Percentiles rank a stretch among this genome's conserved stretches.
Conservation (phyloP, 495 filamentous ascomycete species). For the Echria macrotheca region DNA sequence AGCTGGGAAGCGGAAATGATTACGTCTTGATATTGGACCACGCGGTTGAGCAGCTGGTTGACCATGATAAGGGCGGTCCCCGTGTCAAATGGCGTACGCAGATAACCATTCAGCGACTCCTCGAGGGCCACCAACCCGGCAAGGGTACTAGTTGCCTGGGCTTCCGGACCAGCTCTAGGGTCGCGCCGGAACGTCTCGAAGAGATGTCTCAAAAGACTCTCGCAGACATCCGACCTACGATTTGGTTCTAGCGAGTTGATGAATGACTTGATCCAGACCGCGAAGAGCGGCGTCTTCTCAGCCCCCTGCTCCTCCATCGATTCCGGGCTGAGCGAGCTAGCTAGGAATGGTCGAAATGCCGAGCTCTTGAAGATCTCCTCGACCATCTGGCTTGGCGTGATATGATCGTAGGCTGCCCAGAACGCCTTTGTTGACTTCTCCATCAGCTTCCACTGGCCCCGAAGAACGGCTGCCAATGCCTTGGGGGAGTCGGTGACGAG, state of each 20-base stretch:
- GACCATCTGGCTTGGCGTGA: constrained; percentile 65
- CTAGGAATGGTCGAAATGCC: constrained; percentile 56
- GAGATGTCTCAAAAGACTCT: constrained; percentile 62
- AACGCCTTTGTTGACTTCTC: constrained; percentile 70
- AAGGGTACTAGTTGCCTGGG: constrained; percentile 39
- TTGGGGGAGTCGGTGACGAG: constrained; percentile 53
- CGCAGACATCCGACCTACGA: constrained; percentile 66
- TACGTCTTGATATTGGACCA: constrained; percentile 41
- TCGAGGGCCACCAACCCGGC: constrained; percentile 42
- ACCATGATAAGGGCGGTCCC: constrained; percentile 46
- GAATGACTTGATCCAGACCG: constrained; percentile 67
- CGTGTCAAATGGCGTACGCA: constrained; percentile 36
- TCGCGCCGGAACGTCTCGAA: constrained; percentile 59
- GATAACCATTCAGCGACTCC: constrained; percentile 41
- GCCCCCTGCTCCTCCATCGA: constrained; percentile 50
- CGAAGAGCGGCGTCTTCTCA: constrained; percentile 48
- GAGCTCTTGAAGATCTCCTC: constrained; percentile 72
- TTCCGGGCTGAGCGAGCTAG: constrained; percentile 50
- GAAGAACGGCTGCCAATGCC: constrained; percentile 56
- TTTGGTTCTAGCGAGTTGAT: constrained; percentile 67
- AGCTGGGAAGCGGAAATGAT: constrained; percentile 40
- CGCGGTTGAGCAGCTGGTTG: constrained; percentile 45
- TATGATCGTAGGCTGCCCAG: constrained; percentile 78
- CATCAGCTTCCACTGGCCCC: constrained; percentile 60
- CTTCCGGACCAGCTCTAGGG: constrained; percentile 26